Evolutionary conservation across 2,329 filamentous ascomycete species (phyloP).

Genomic region (Colletotrichum chlorophyti): DNA sequence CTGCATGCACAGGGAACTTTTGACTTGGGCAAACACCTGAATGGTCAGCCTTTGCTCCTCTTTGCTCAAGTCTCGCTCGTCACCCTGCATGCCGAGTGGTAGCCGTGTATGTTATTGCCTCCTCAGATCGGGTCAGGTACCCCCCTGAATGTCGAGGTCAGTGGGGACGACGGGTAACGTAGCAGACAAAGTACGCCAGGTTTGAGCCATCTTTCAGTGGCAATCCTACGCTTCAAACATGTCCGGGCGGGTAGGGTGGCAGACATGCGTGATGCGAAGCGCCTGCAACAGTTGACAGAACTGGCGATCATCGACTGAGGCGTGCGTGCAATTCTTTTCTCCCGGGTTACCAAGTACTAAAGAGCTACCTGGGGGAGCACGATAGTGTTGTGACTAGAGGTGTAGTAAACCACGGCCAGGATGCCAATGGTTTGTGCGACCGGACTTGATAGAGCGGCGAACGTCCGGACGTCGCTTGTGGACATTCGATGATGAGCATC

Average conservation of each 20-base stretch:
- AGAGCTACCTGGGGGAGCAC: no score
- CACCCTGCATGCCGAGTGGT: slow-evolving; percentile 9
- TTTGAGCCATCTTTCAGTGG: no score
- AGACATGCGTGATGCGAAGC: slow-evolving; percentile 25
- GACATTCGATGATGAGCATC: background rate
- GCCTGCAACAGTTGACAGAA: slow-evolving; percentile 17
- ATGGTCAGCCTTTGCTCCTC: background rate
- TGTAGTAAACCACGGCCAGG: background rate
- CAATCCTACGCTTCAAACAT: no score
- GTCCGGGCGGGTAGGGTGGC: slow-evolving; percentile 9
- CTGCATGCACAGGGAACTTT: slow-evolving; percentile 13
- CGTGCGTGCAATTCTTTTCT: slow-evolving; percentile 1
- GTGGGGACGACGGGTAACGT: slow-evolving; percentile 16
- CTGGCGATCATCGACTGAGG: slow-evolving; percentile 12
- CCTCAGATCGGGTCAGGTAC: slow-evolving; percentile 9
- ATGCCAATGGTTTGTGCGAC: background rate
- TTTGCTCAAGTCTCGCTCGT: background rate
- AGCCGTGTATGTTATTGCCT: background rate
- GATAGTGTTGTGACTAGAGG: slow-evolving; percentile 10
- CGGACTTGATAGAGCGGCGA: background rate
- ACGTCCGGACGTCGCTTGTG: slow-evolving; percentile 1
- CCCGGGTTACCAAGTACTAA: background rate
- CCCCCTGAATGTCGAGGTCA: background rate
- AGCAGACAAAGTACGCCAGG: background rate
- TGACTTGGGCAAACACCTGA: background rate